Conservation (phyloP, 768 basidiomycete species). For the Trametes maxima region DNA sequence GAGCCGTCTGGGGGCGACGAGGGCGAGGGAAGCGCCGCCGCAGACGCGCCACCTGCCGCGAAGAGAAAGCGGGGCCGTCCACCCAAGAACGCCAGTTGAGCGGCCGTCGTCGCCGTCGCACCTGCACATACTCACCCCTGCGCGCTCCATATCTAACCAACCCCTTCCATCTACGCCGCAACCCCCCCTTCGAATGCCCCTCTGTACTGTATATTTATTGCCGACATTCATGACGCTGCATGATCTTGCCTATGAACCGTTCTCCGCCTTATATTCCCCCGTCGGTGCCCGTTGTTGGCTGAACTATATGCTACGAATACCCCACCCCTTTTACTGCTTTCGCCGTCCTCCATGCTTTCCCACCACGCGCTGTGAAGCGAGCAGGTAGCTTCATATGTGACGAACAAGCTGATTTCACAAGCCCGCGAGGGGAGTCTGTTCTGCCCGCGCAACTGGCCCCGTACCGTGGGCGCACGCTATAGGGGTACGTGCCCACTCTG, state of each 20-base stretch:
- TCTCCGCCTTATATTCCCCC: background rate
- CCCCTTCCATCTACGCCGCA: background rate
- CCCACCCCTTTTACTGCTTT: constrained; percentile 8
- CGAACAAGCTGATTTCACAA: constrained; percentile 16
- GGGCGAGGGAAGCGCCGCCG: constrained; percentile 12
- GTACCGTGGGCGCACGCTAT: constrained; percentile 17
- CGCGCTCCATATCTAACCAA: background rate
- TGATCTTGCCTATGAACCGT: constrained; percentile 18
- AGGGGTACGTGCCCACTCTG: constrained; percentile 7
- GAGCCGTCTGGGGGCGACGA: constrained; percentile 46
- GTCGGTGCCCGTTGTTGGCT: constrained; percentile 1
- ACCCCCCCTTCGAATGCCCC: constrained; percentile 1
- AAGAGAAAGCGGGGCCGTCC: constrained; percentile 79
- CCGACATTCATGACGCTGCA: constrained; percentile 18
- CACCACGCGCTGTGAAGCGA: constrained; percentile 27
- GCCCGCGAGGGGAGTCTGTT: background rate
- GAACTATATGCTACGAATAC: constrained; percentile 12
- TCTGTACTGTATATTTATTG: constrained; percentile 21
- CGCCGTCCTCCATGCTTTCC: constrained; percentile 17
- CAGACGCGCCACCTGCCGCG: constrained; percentile 37
- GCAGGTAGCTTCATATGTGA: constrained; percentile 25
- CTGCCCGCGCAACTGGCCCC: constrained; percentile 15
- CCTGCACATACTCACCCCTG: background rate
- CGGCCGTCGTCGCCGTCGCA: constrained; percentile 2
- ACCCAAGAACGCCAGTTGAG: constrained; percentile 63